Conservation (phyloP, 1,284 basidiomycete genomes). For the Irpex rosettiformis region DNA sequence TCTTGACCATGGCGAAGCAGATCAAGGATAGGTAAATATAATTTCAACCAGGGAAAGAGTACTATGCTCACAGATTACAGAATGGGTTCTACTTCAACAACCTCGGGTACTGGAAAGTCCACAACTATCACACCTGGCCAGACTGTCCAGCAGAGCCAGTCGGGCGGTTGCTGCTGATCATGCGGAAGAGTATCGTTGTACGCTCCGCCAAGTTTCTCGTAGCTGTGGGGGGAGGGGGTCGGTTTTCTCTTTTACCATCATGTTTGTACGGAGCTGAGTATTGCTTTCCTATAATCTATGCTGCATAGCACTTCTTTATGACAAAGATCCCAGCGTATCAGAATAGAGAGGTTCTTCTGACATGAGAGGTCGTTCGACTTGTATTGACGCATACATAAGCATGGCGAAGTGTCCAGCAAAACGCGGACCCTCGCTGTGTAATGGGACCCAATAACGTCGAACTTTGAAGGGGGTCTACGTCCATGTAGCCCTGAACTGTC, state of each 20-base stretch:
- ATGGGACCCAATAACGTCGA: no score
- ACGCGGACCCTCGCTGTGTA: no score
- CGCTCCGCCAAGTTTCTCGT: no score
- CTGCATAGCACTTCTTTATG: constrained; percentile 26
- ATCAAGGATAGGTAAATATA: constrained; percentile 88
- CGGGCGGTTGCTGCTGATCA: constrained; percentile 71
- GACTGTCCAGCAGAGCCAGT: constrained; percentile 70
- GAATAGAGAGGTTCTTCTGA: neutral
- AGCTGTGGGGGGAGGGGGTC: constrained; percentile 2
- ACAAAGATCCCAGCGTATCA: neutral
- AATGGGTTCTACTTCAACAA: constrained; percentile 75
- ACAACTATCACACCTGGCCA: constrained; percentile 70
- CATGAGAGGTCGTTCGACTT: no score
- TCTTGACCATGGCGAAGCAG: constrained; percentile 99
- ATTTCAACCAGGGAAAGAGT: neutral
- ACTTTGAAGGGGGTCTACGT: no score
- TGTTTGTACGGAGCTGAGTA: constrained; percentile 14
- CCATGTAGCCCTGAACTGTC: no score
- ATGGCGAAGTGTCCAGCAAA: no score
- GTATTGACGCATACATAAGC: no score
- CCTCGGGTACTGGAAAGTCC: constrained; percentile 69
- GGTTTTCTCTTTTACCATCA: constrained; percentile 13
- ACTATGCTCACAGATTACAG: constrained; percentile 34
- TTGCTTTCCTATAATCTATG: constrained; percentile 30
- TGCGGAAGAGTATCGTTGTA: constrained; percentile 11